Evolutionary conservation across 73 alveolate species (phyloP).

Genomic region (Symbiodinium natans): DNA sequence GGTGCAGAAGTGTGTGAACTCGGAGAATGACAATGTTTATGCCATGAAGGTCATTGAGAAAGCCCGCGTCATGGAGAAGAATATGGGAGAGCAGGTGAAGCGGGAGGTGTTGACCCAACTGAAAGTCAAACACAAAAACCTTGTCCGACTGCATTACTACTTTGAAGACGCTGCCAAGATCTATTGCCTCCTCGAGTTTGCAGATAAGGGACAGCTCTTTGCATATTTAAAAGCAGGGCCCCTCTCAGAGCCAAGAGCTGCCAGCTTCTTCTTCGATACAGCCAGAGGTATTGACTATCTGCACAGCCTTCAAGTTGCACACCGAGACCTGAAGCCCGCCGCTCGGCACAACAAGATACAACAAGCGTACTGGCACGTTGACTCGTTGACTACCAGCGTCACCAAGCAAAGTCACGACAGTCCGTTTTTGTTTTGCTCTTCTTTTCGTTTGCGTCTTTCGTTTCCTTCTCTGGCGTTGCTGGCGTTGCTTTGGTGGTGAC

Average conservation of each 20-base stretch:
- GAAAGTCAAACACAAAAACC: conserved; percentile 23
- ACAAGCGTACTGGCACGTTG: too few species aligned
- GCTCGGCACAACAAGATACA: not conserved
- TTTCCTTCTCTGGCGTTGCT: not conserved
- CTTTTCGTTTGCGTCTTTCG: not conserved
- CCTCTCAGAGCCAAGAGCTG: conserved; percentile 31
- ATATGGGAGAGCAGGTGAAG: conserved; percentile 67
- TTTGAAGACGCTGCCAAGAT: conserved; percentile 42
- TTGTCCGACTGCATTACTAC: conserved; percentile 61
- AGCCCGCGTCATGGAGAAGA: conserved; percentile 25
- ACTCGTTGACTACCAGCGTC: too few species aligned
- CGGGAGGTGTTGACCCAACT: conserved; percentile 40
- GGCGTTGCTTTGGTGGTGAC: too few species aligned
- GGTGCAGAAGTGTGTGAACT: not conserved
- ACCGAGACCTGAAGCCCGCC: not conserved
- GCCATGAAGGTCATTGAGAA: conserved; percentile 84
- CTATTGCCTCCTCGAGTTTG: conserved; percentile 60
- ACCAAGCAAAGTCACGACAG: too few species aligned
- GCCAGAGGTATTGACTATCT: conserved; percentile 33
- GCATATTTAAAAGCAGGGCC: not conserved
- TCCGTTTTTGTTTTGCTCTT: not conserved
- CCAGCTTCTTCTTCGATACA: conserved; percentile 35
- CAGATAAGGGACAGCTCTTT: conserved; percentile 50
- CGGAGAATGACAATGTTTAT: not conserved
- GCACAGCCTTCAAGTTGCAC: conserved; percentile 29